Conservation (phyloP, 768 basidiomycete genomes). For the Heimioporus sp. region DNA sequence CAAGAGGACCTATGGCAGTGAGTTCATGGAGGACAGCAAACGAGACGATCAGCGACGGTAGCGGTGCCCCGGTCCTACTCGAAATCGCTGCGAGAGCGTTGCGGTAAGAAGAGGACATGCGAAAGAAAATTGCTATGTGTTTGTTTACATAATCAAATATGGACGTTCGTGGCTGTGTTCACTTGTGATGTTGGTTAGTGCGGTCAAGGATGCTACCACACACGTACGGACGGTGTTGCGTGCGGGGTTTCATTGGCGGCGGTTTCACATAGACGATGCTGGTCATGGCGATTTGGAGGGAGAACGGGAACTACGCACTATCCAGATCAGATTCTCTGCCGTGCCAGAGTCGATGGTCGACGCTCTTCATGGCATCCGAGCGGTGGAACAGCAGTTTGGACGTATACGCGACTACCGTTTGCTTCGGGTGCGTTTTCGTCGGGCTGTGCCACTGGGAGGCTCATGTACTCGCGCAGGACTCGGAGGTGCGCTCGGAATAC, state of each 20-base stretch:
- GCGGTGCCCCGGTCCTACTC: slow-evolving; percentile 65
- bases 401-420: slow-evolving; percentile 43
- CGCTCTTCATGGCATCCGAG: slow-evolving; percentile 49
- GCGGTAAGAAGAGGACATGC: slow-evolving; percentile 42
- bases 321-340: slow-evolving; percentile 41
- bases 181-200: slow-evolving; percentile 14
- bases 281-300: slow-evolving; percentile 18
- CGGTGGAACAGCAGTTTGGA: slow-evolving; percentile 55
- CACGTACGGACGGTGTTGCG: neutral
- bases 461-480: slow-evolving; percentile 37
- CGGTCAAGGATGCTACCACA: slow-evolving; percentile 2
- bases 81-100: slow-evolving; percentile 59
- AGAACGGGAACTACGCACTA: slow-evolving; percentile 23
- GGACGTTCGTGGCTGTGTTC: slow-evolving; percentile 12
- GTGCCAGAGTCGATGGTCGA: slow-evolving; percentile 47
- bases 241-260: slow-evolving; percentile 3
- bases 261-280: slow-evolving; percentile 24
- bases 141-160: slow-evolving; percentile 21
- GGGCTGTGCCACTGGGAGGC: neutral
- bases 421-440: slow-evolving; percentile 35
- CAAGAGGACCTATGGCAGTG: slow-evolving; percentile 75
- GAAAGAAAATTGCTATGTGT: neutral
- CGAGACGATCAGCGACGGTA: slow-evolving; percentile 73
- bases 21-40: slow-evolving; percentile 86
- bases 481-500: slow-evolving; percentile 43